These are phyloP conservation scores for Chaetomiaceae sp. DNA, from an alignment of 2,329 filamentous ascomycete species.

Conservation along the genomic window DNA sequence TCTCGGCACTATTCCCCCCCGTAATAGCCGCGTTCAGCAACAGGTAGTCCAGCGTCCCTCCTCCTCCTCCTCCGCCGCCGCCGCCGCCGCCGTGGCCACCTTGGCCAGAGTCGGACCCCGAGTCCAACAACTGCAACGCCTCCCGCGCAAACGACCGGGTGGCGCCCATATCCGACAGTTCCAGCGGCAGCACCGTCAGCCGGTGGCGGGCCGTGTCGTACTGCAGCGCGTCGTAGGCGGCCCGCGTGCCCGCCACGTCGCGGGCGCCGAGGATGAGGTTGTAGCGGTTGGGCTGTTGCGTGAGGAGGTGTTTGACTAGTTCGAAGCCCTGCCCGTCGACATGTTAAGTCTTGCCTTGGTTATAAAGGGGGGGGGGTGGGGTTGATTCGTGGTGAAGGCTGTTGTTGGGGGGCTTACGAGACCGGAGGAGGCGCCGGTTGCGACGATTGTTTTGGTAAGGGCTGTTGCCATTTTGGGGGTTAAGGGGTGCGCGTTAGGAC, in stretches of 20 bases:
- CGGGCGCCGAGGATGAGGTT: conserved; percentile 47
- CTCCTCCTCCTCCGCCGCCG: conserved; percentile 19
- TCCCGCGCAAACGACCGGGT: conserved; percentile 46
- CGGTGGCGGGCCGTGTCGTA: conserved; percentile 39
- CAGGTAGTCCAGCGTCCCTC: conserved; percentile 41
- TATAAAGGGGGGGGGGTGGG: background rate
- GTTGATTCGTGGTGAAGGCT: too few relatives aligned
- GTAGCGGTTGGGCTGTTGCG: conserved; percentile 38
- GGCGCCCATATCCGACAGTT: conserved; percentile 41
- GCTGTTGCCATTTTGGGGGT: conserved; percentile 10
- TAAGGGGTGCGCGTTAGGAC: background rate
- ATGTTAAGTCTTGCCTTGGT: background rate
- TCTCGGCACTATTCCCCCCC: conserved; percentile 24
- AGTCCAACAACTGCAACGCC: conserved; percentile 38
- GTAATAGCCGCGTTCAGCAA: conserved; percentile 47
- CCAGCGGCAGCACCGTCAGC: conserved; percentile 45
- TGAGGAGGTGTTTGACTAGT: conserved; percentile 47
- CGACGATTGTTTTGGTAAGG: conserved; percentile 44
- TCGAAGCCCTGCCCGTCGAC: conserved; percentile 43
- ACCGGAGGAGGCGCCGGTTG: conserved; percentile 48
- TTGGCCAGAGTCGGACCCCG: too few relatives aligned
- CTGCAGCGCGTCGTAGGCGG: conserved; percentile 40
- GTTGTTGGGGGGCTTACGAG: too few relatives aligned
- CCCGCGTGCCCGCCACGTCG: conserved; percentile 38
- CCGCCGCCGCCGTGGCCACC: conserved; percentile 36